Base-by-base conservation (phyloP, 345 rosid species). In the Eucalyptus leucophloia region DNA sequence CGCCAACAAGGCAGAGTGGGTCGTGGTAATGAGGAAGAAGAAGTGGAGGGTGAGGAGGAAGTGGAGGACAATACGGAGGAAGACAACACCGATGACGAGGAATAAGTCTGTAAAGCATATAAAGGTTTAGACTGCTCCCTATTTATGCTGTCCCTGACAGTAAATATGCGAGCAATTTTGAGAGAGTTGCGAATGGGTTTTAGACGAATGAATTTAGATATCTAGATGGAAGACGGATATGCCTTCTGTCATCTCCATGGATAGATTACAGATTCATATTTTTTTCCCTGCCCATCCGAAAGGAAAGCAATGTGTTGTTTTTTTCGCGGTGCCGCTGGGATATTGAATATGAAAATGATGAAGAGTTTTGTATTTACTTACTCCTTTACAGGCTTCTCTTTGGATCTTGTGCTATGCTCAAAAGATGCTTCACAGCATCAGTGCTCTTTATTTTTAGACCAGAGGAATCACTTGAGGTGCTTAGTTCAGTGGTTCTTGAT, bases 1-100 rank as follows among this genome's bases (percentile, higher is more conserved):
- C 87, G 90, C 54, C 26, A 91, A 86, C 89, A 54, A 69, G 69
- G 42, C 8, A 86, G 54, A 11, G 67, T 83, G 17, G 24, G 40
- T 40, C 17, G 49, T n/a, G 89, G 86, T 50, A 91, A 47, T 9
- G 92, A 87, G 11, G 89, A 85, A 45, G 92, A 56, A 9, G 93
- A 86, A 12, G 90, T 34, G 7, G 93, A 81, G 24, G 91, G 77
- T 51, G 92, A 86, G 40, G 88, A 85, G 47, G 91, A 58, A 30
- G 91, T 86, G 45, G 90, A 45, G 49, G 88, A 88, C 87, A 91
- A 87, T 49, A 90, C 89, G 21, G 91, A 90, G n/a, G 92, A 90
- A 45, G 91, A 91, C 87, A 53, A 91, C 65, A 87, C 45, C 58
- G 90, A 92, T 50, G 90, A 86, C 19, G 91, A 90, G 89, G 90